These are phyloP conservation scores for Vicia villosa DNA, from an alignment of 306 rosid species.

Conservation along the genomic window DNA sequence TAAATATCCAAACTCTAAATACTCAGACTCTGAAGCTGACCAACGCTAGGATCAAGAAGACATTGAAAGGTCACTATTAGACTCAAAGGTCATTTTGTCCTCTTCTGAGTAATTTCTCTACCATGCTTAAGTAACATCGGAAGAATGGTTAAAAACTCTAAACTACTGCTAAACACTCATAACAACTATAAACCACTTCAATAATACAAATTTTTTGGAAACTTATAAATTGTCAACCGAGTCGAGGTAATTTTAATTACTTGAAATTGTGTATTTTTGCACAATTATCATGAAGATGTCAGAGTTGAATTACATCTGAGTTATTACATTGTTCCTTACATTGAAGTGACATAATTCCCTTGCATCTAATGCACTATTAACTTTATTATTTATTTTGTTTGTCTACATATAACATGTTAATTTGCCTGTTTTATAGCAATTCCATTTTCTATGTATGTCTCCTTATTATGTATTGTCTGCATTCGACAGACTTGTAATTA, in stretches of 20 bases:
- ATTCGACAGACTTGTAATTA: conserved; percentile 30
- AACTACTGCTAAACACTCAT: not conserved
- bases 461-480: conserved; percentile 18
- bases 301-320: no score
- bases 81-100: no score
- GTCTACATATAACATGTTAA: conserved; percentile 7
- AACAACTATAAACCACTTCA: not conserved
- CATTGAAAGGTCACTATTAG: no score
- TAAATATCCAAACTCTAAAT: no score
- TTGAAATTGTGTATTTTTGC: not conserved
- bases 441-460: conserved; percentile 2
- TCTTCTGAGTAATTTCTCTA: conserved; percentile 16
- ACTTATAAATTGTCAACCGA: not conserved
- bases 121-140: not conserved
- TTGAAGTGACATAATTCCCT: conserved; percentile 3
- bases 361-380: conserved; percentile 10
- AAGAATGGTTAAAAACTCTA: not conserved
- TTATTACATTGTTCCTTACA: conserved; percentile 4
- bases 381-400: conserved; percentile 5
- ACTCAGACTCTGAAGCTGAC: no score
- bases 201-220: not conserved
- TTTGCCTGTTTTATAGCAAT: conserved; percentile 8
- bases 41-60: no score
- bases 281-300: no score
- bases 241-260: not conserved